Evolutionary conservation across 108 stramenopile genomes (phyloP).

Genomic region (Aureococcus anophagefferens): DNA sequence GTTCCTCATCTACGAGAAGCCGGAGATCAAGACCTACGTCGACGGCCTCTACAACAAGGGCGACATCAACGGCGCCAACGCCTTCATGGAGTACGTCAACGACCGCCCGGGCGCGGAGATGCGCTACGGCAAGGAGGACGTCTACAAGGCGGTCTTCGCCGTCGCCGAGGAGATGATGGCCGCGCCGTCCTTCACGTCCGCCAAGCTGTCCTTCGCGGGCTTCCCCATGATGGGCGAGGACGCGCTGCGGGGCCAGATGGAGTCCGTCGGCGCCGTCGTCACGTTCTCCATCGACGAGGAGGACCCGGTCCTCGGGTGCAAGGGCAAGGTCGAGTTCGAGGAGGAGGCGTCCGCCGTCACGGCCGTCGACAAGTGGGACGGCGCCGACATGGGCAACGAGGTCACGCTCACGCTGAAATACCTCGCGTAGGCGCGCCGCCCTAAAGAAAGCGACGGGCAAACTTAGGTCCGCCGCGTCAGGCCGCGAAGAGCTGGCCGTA

Average conservation of each 20-base stretch:
- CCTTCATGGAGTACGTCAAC: neutral
- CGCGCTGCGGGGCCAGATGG: no score
- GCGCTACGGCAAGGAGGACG: neutral
- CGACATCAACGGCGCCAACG: neutral
- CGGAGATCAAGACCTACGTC: neutral
- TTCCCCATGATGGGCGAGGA: neutral
- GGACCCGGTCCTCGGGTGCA: no score
- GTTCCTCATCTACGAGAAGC: neutral
- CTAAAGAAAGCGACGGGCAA: no score
- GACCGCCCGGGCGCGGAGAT: neutral
- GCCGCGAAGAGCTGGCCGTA: conserved; percentile 21
- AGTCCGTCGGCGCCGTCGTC: no score
- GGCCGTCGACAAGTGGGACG: neutral
- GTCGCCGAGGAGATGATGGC: neutral
- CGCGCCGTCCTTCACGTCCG: neutral
- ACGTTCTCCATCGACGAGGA: no score
- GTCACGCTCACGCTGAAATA: neutral
- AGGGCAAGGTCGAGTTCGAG: neutral
- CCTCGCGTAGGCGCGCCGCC: neutral
- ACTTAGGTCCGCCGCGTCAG: no score
- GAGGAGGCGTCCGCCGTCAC: neutral
- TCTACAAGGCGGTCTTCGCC: neutral
- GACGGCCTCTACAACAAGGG: neutral
- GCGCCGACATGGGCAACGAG: neutral
- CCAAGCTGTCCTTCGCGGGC: neutral